Evolutionary conservation across 2,329 filamentous ascomycete genomes (phyloP), one percentile per base, ranked within the genome.

Genomic region (Colletotrichum orchidophilum): DNA sequence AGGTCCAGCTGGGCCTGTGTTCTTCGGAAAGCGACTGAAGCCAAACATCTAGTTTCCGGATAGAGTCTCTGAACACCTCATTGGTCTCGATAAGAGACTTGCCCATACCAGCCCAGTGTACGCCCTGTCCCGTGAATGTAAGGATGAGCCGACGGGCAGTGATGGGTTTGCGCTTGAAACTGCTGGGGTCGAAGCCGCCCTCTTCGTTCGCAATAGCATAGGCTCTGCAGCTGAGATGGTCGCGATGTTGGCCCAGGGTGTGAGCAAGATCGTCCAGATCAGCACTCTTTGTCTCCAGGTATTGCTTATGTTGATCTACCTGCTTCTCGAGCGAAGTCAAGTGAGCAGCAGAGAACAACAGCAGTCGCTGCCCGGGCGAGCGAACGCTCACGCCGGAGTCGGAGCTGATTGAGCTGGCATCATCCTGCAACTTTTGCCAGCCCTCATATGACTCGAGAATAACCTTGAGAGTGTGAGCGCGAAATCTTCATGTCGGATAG

Each of bases 191-290:
- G 24, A 70, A 70, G 65, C 18, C 63, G 52, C 52, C 50, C 75
- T 74, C n/a, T 13, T 49, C 58, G 5, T 71, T 24, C 3, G 74
- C 72, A 21, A 80, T 70, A 2, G 74, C 67, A 31, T 76, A 78
- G 12, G 77, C 73, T 55, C 78, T 65, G 8, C 78, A 75, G 6
- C 75, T 63, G 2, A 78, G 66, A 35, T 79, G 75, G 26, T 78
- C 73, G 15, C 81, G 76, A 1, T 75, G 75, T 5, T 71, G 73
- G 2, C 75, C 76, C 2, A 81, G 74, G 0, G 80, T 82, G 63
- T 78, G 80, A 1, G 77, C 75, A 1, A 81, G 59, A 15, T 80
- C 74, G 12, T 71, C 69, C 18, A 75, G 24, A 12, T 72, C 61
- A 5, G 39, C 12, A 3, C 35, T 26, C 35, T 77, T 73, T 27